Evolutionary conservation across 257 asterid genomes (phyloP).

Genomic region (Salvia miltiorrhiza): DNA sequence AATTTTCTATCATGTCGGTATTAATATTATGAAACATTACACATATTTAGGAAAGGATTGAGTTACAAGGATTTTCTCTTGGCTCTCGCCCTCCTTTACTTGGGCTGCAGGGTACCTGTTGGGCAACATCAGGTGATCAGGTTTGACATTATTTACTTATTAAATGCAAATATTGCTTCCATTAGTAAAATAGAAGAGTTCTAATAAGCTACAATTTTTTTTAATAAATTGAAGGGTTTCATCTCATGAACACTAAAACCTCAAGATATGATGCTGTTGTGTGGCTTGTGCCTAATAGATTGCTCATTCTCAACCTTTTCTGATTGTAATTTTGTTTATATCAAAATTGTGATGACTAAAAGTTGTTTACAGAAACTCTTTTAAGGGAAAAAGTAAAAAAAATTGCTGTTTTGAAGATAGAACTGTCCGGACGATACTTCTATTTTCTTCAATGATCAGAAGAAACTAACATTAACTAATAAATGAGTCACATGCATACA

Average conservation of each 20-base stretch:
- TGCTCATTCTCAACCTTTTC: background rate
- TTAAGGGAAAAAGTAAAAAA: background rate
- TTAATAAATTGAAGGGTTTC: background rate
- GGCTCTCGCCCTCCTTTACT: slow-evolving; percentile 86
- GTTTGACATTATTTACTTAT: slow-evolving; percentile 43
- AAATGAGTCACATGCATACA: no score
- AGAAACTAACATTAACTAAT: background rate
- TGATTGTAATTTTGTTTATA: background rate
- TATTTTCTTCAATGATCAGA: background rate
- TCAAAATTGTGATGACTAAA: background rate
- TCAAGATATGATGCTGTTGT: background rate
- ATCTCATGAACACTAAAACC: background rate
- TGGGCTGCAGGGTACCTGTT: slow-evolving; percentile 80
- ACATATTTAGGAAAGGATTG: slow-evolving; percentile 74
- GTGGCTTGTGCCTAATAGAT: background rate
- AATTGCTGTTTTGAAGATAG: background rate
- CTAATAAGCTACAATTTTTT: background rate
- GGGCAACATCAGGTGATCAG: slow-evolving; percentile 90
- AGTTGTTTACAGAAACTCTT: background rate
- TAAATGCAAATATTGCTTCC: background rate
- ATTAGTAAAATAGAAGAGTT: background rate
- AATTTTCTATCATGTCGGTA: slow-evolving; percentile 8
- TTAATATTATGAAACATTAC: slow-evolving; percentile 5
- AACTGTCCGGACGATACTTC: background rate
- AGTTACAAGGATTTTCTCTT: slow-evolving; percentile 78